A percentile compares a stretch with the other conserved stretches of the same genome.
Evolutionary conservation across 345 rosid species (phyloP).

Genomic region (Ceriops decandra): DNA sequence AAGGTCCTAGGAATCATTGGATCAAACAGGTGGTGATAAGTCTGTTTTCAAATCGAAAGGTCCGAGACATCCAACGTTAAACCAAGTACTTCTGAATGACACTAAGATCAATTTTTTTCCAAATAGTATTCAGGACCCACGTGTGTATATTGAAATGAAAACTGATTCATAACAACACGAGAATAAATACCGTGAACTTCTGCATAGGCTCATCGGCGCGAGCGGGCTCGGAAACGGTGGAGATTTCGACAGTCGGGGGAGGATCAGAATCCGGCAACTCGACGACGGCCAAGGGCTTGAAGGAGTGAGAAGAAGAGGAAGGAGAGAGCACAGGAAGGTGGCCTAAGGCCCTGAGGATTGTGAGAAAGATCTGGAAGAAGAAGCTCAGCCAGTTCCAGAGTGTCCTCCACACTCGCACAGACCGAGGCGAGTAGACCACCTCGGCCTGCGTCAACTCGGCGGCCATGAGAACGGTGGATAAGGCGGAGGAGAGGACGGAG

Average conservation of each 20-base stretch:
- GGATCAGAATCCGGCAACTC: conserved; percentile 60
- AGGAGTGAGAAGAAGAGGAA: conserved; percentile 49
- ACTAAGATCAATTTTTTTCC: too few relatives aligned
- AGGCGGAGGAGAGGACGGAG: neutral
- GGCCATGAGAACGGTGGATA: conserved; percentile 35
- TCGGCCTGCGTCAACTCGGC: conserved; percentile 88
- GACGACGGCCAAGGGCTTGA: conserved; percentile 66
- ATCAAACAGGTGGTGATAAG: too few relatives aligned
- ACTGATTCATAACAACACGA: too few relatives aligned
- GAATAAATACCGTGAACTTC: conserved; percentile 56
- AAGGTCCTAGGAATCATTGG: too few relatives aligned
- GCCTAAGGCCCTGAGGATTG: conserved; percentile 64
- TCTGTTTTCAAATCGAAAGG: too few relatives aligned
- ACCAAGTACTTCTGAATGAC: too few relatives aligned
- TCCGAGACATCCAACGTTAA: too few relatives aligned
- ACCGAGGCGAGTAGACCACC: conserved; percentile 63
- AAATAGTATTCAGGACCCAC: too few relatives aligned
- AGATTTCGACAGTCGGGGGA: conserved; percentile 47
- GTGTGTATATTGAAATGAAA: too few relatives aligned
- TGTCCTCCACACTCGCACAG: conserved; percentile 62
- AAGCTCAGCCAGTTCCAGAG: conserved; percentile 74
- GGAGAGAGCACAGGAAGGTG: conserved; percentile 66
- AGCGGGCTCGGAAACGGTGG: conserved; percentile 25
- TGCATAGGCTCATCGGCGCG: conserved; percentile 17
- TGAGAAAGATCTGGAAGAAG: conserved; percentile 77